Conservation (phyloP, 2,329 filamentous ascomycete species). For the Nothomitra cinnamomea region DNA sequence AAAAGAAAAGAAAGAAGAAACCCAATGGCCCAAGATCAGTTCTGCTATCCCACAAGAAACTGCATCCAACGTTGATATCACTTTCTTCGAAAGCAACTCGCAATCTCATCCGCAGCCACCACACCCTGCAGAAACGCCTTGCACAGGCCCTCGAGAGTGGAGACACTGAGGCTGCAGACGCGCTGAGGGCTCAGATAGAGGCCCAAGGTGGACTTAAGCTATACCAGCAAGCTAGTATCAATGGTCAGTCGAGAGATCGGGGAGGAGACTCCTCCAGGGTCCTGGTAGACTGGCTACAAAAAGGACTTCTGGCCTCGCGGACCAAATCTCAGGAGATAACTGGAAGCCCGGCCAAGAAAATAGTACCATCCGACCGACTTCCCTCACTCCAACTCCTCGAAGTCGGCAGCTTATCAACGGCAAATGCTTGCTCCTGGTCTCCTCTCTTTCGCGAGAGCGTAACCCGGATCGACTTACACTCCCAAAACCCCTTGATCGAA, state of each 20-base stretch:
- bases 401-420: constrained; percentile 69
- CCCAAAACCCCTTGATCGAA: constrained; percentile 58
- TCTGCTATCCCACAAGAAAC: neutral
- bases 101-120: constrained; percentile 40
- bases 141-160: constrained; percentile 30
- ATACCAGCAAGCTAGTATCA: constrained; percentile 46
- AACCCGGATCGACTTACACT: constrained; percentile 77
- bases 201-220: constrained; percentile 39
- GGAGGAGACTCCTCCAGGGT: constrained; percentile 47
- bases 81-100: constrained; percentile 34
- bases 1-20: neutral
- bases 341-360: neutral
- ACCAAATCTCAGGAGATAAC: constrained; percentile 7
- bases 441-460: constrained; percentile 44
- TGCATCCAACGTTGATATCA: constrained; percentile 14
- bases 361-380: too few species aligned
- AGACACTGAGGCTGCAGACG: constrained; percentile 22
- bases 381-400: constrained; percentile 54
- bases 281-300: constrained; percentile 39
- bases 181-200: constrained; percentile 32
- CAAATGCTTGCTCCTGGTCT: constrained; percentile 68
- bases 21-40: neutral
- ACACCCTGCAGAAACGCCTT: constrained; percentile 39
- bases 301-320: constrained; percentile 7
- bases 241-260: constrained; percentile 40